phyloP scores from a whole-genome alignment of 768 basidiomycete genomes.

The Psilocybe subaeruginosa region DNA sequence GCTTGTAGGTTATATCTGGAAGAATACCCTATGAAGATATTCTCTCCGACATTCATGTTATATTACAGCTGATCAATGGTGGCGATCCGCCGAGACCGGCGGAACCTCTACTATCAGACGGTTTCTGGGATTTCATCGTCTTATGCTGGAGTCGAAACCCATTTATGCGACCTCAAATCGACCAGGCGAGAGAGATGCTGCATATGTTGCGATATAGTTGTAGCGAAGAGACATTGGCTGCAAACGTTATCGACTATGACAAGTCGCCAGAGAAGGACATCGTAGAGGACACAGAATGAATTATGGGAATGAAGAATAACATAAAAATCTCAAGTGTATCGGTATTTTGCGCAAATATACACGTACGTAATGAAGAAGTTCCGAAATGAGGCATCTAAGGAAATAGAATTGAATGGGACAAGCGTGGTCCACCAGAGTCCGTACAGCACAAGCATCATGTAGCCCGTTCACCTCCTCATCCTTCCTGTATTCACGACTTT shows the following conservation, averaged over 20 bases:
- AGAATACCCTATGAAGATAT: conserved; percentile 4
- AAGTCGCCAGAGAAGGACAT: not conserved
- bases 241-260: not conserved
- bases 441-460: no score
- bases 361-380: no score
- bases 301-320: no score
- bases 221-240: conserved; percentile 2
- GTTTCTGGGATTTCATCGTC: conserved; percentile 1
- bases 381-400: no score
- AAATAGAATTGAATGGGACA: no score
- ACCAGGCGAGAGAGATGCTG: conserved; percentile 1
- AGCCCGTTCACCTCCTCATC: not conserved
- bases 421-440: no score
- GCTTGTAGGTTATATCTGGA: not conserved
- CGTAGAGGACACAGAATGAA: no score
- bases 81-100: not conserved
- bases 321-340: no score
- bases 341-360: no score
- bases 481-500: conserved; percentile 6
- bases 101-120: not conserved
- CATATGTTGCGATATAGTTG: conserved; percentile 2
- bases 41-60: not conserved
- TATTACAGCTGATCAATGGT: not conserved
- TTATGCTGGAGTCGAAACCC: not conserved
- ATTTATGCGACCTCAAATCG: not conserved